Evolutionary conservation across 1,284 basidiomycete species (phyloP).

Genomic region (Cryptococcus amylolentus): DNA sequence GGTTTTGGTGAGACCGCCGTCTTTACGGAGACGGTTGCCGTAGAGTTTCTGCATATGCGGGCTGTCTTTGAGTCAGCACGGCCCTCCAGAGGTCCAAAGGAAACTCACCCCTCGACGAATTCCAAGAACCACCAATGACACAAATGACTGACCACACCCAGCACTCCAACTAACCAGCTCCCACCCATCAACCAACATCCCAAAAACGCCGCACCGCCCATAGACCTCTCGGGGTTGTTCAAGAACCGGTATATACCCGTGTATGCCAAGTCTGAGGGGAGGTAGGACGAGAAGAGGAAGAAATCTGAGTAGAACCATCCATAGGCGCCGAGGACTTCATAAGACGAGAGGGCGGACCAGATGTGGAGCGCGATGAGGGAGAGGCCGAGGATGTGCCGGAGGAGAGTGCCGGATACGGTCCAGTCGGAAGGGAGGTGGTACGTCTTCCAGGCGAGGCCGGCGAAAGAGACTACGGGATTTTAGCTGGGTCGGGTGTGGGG

Average conservation of each 20-base stretch:
- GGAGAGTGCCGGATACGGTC: constrained; percentile 82
- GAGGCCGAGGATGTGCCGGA: constrained; percentile 79
- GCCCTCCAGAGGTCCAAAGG: not conserved
- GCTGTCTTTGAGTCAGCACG: constrained; percentile 51
- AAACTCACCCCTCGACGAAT: constrained; percentile 74
- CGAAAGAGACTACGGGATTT: constrained; percentile 63
- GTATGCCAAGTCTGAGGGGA: constrained; percentile 85
- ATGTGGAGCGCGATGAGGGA: constrained; percentile 83
- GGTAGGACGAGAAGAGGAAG: constrained; percentile 78
- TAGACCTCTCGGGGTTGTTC: constrained; percentile 88
- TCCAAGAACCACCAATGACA: constrained; percentile 89
- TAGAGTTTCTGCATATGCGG: constrained; percentile 97
- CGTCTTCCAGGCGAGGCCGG: constrained; percentile 79
- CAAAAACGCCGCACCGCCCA: constrained; percentile 93
- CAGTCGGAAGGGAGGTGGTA: constrained; percentile 76
- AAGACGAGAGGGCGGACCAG: constrained; percentile 87
- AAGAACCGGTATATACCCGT: constrained; percentile 95
- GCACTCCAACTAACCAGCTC: constrained; percentile 74
- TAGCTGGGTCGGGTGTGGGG: constrained; percentile 3
- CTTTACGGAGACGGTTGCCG: constrained; percentile 84
- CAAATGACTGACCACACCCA: constrained; percentile 81
- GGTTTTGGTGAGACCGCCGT: constrained; percentile 94
- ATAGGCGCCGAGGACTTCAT: constrained; percentile 88
- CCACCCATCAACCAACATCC: constrained; percentile 87
- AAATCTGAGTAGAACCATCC: constrained; percentile 99